Evolutionary conservation across 768 basidiomycete species (phyloP).

Genomic region (Tephrocybe rancida): DNA sequence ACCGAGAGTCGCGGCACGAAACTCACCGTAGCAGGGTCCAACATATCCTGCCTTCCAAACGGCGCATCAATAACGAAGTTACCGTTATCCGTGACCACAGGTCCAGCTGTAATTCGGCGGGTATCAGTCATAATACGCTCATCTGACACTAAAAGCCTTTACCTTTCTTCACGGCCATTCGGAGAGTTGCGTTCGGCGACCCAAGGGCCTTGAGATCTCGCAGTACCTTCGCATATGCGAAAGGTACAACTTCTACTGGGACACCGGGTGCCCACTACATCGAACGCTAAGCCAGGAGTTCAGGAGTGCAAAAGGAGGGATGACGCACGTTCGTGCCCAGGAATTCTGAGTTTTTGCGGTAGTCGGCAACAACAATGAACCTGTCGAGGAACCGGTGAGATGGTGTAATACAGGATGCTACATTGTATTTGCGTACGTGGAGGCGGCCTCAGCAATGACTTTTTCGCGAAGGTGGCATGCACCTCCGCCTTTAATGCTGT

Average conservation of each 20-base stretch:
- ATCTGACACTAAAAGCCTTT: too few relatives aligned
- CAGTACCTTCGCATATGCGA: slow-evolving; percentile 90
- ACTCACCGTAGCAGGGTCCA: slow-evolving; percentile 62
- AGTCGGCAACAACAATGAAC: slow-evolving; percentile 93
- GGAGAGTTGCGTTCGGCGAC: slow-evolving; percentile 72
- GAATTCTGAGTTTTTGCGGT: slow-evolving; percentile 85
- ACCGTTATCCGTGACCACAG: slow-evolving; percentile 95
- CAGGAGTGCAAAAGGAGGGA: background rate
- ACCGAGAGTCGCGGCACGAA: background rate
- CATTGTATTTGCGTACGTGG: slow-evolving; percentile 52
- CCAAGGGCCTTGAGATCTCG: slow-evolving; percentile 64
- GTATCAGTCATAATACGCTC: background rate
- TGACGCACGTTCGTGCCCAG: slow-evolving; percentile 78
- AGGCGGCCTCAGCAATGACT: slow-evolving; percentile 94
- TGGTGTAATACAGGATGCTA: background rate
- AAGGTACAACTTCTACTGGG: slow-evolving; percentile 95
- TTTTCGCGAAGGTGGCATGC: slow-evolving; percentile 97
- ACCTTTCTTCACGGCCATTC: slow-evolving; percentile 90
- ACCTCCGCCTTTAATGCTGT: slow-evolving; percentile 97
- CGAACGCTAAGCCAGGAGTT: background rate
- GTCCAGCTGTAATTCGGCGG: slow-evolving; percentile 64
- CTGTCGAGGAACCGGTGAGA: slow-evolving; percentile 33
- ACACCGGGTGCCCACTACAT: slow-evolving; percentile 82
- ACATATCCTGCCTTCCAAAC: slow-evolving; percentile 71
- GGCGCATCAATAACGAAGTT: slow-evolving; percentile 98